Base-by-base conservation (phyloP, 129 eudicot species). In the Artemisia tridentata region DNA sequence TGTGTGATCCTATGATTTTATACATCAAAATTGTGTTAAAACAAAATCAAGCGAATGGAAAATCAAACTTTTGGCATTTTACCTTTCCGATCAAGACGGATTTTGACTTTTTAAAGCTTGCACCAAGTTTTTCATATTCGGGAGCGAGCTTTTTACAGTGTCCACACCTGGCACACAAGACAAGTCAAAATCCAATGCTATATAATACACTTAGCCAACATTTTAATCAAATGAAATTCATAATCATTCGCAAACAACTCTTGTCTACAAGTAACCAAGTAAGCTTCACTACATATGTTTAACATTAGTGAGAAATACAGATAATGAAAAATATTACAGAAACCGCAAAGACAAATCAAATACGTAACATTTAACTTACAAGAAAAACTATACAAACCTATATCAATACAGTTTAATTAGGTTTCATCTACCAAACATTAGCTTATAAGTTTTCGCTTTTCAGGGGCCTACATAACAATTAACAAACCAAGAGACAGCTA, bases 131-230 rank as follows among this genome's bases (percentile, higher is more conserved):
- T 51, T 95, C 99, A 75, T 82, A 95, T 79, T 95, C 99, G 5
- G 99, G 99, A 63, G 99, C 97, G 54, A 95, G 96, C 84, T 90
- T 95, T 65, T 95, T 90, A 86, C 99, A 95, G 80, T 95, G 99
- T 57, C 99, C 99, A 68, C 99, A 95, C 97, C 99, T 95, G 83
- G 52, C 78, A 75, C 60, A 70, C 16, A 59, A 69, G 51, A 69
- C 20, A 27, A 50, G 31, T 68, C 57, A 70, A 21, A 49, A 21
- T 21, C 14, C 67, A 68, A 62, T 17, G 57, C 54, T 47, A 66
- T 34, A 45, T 49, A 61, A 41, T 34, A 11, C 20, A 61, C 31
- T 49, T 38, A 59, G 45, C 66, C 41, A 71, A 62, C 71, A 61
- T 52, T 48, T 49, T 14, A 59, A 50, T 19, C 10, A 68, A 48